Percentiles rank a stretch among this genome's conserved stretches.
phyloP scores from a whole-genome alignment of 2,329 filamentous ascomycete species.

The Arthrobotrys musiformis region DNA sequence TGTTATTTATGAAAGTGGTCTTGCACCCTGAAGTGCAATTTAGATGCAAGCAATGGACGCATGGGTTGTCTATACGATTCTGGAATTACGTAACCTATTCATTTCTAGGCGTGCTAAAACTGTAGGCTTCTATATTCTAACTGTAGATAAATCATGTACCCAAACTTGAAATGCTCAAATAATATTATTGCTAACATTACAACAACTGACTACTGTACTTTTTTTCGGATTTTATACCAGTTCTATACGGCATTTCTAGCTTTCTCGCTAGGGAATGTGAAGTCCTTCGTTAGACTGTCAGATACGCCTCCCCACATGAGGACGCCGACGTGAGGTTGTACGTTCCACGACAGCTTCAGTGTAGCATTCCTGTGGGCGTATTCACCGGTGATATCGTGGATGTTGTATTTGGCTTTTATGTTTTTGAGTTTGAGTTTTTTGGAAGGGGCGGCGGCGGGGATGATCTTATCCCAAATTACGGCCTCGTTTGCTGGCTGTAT shows the following conservation, averaged over 20 bases:
- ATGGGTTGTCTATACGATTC: not conserved
- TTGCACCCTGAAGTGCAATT: not conserved
- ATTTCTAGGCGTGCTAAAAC: too few relatives aligned
- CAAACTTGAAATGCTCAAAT: not conserved
- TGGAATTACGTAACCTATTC: not conserved
- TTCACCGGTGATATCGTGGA: slow-evolving; percentile 85
- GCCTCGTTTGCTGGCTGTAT: slow-evolving; percentile 72
- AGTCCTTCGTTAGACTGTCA: slow-evolving; percentile 52
- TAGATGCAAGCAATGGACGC: not conserved
- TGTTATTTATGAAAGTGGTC: slow-evolving; percentile 4
- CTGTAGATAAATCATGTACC: too few relatives aligned
- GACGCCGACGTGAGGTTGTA: slow-evolving; percentile 94
- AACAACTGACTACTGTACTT: not conserved
- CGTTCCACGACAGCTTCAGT: slow-evolving; percentile 89
- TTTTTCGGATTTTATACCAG: not conserved
- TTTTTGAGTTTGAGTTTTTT: slow-evolving; percentile 79
- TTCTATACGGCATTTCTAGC: slow-evolving; percentile 20
- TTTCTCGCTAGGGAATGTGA: slow-evolving; percentile 37
- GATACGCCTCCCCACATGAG: slow-evolving; percentile 79
- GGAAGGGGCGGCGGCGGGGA: slow-evolving; percentile 72
- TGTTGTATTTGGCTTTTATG: slow-evolving; percentile 95
- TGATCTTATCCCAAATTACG: slow-evolving; percentile 96
- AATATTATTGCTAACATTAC: not conserved
- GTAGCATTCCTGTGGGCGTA: slow-evolving; percentile 75
- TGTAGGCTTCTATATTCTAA: not conserved